A percentile compares a stretch with the other conserved stretches of the same genome.
Conservation (phyloP, 371 early-diverging fungal species). For the Syncephalastrum monosporum region DNA sequence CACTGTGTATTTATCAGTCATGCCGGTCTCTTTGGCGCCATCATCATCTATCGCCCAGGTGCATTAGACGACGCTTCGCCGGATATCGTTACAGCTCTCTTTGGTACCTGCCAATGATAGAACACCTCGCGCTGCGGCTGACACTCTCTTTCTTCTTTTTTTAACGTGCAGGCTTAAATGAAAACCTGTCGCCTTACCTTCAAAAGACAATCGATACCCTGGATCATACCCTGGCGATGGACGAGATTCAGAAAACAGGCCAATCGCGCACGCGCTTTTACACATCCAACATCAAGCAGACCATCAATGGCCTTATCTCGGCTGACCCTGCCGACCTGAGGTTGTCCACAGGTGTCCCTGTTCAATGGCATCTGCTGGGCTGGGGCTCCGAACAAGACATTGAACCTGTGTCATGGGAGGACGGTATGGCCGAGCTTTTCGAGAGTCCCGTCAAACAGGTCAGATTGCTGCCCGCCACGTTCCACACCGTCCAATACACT, state of each 20-base stretch:
- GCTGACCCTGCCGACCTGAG: constrained; percentile 27
- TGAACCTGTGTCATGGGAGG: constrained; percentile 32
- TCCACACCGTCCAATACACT: constrained; percentile 27
- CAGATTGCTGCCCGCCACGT: constrained; percentile 39
- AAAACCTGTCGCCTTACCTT: constrained; percentile 39
- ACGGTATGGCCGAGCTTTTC: constrained; percentile 12
- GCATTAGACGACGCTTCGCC: constrained; percentile 17
- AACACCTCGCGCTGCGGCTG: not conserved
- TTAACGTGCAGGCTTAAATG: constrained; percentile 15
- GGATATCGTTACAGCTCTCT: constrained; percentile 36
- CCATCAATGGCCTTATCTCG: constrained; percentile 37
- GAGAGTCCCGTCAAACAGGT: constrained; percentile 17
- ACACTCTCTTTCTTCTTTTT: not conserved
- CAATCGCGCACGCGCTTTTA: constrained; percentile 10
- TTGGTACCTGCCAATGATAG: constrained; percentile 21
- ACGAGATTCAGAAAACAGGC: constrained; percentile 7
- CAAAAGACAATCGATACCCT: constrained; percentile 20
- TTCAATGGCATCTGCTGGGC: constrained; percentile 40
- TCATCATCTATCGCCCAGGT: constrained; percentile 44
- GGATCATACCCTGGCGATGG: constrained; percentile 8
- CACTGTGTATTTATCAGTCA: constrained; percentile 13
- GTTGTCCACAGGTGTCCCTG: constrained; percentile 5
- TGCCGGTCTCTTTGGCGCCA: constrained; percentile 49
- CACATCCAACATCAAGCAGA: constrained; percentile 24
- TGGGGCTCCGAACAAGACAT: constrained; percentile 44